These are phyloP conservation scores for Hypocreales sp. DNA, from an alignment of 2,329 filamentous ascomycete species.

Conservation along the genomic window DNA sequence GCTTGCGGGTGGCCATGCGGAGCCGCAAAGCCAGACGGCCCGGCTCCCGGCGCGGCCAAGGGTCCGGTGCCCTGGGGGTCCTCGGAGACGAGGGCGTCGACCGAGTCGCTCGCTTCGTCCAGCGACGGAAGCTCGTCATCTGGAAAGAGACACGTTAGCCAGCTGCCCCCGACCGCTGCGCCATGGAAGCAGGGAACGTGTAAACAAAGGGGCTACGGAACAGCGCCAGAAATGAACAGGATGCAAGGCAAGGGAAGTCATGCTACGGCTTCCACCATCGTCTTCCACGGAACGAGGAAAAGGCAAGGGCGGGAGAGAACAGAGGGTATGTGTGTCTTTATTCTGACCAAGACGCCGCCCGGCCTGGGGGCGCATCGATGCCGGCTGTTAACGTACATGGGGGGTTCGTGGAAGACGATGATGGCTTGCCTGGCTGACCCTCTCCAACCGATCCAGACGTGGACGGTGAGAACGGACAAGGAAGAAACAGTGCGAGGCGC, in stretches of 20 bases:
- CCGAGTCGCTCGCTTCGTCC: conserved; percentile 45
- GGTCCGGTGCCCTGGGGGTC: conserved; percentile 14
- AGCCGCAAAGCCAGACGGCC: conserved; percentile 15
- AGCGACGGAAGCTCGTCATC: conserved; percentile 47
- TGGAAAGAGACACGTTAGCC: conserved; percentile 29
- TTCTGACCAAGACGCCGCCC: conserved; percentile 23
- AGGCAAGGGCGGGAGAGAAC: conserved; percentile 18
- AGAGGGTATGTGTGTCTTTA: conserved; percentile 21
- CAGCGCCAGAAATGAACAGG: conserved; percentile 5
- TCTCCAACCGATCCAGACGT: conserved; percentile 4
- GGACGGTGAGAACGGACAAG: conserved; percentile 3
- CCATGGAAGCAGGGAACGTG: conserved; percentile 10
- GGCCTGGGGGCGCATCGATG: conserved; percentile 14
- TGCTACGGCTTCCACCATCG: conserved; percentile 46
- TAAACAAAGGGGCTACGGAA: conserved; percentile 12
- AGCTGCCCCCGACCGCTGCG: no score
- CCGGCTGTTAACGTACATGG: conserved; percentile 50
- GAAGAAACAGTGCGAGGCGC: conserved; percentile 4
- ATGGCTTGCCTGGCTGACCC: conserved; percentile 46
- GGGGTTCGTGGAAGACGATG: conserved; percentile 49
- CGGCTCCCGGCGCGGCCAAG: conserved; percentile 8
- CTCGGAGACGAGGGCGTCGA: conserved; percentile 56
- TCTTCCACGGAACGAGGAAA: conserved; percentile 34
- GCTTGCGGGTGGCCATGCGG: conserved; percentile 7
- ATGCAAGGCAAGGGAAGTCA: conserved; percentile 17